phyloP scores from a whole-genome alignment of 176 grass and related monocot genomes.

The Musa acuminata region DNA sequence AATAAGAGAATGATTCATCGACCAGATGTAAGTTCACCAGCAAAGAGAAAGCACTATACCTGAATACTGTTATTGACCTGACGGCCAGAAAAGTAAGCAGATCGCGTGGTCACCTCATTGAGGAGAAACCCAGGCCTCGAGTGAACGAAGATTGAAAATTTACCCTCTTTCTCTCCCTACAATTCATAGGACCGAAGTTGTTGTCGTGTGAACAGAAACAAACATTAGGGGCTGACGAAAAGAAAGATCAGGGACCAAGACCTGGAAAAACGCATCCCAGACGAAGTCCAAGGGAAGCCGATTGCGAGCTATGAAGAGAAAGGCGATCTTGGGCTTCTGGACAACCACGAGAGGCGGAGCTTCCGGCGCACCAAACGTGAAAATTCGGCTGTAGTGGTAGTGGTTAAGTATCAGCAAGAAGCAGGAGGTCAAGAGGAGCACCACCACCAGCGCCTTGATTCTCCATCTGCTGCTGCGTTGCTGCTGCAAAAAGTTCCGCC shows the following conservation, averaged over 20 bases:
- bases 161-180: conserved; percentile 55
- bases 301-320: conserved; percentile 94
- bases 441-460: conserved; percentile 7
- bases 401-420: background rate
- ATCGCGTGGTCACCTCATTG: conserved; percentile 61
- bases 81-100: conserved; percentile 65
- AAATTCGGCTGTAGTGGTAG: background rate
- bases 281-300: conserved; percentile 83
- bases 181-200: background rate
- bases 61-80: conserved; percentile 96
- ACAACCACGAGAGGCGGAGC: background rate
- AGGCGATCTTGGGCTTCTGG: conserved; percentile 54
- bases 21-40: background rate
- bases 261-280: conserved; percentile 90
- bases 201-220: background rate
- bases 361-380: background rate
- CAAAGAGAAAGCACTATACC: conserved; percentile 24
- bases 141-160: conserved; percentile 83
- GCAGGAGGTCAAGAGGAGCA: background rate
- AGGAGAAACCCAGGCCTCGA: conserved; percentile 89
- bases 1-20: background rate
- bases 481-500: conserved; percentile 2
- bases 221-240: background rate
- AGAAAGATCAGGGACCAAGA: background rate
- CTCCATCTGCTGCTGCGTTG: conserved; percentile 4